A percentile compares a stretch with the other conserved stretches of the same genome.
phyloP scores from a whole-genome alignment of 768 basidiomycete genomes.

The Kwoniella sp. region DNA sequence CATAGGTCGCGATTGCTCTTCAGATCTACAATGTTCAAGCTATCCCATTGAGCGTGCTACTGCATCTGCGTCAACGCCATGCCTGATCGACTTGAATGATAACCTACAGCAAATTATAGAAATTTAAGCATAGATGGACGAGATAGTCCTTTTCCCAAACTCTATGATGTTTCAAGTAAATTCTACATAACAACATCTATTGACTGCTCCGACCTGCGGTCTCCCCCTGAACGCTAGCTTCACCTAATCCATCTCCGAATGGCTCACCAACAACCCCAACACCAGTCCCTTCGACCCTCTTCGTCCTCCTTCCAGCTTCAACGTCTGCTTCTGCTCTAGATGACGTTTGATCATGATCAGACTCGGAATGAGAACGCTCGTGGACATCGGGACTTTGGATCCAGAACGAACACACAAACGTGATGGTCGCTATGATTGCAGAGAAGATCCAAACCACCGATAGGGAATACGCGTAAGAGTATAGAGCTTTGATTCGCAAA shows the following conservation, averaged over 20 bases:
- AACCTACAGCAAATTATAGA: too few species aligned
- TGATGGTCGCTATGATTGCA: slow-evolving; percentile 27
- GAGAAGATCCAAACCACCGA: slow-evolving; percentile 29
- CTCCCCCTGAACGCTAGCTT: slow-evolving; percentile 10
- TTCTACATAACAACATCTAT: too few species aligned
- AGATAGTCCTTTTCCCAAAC: too few species aligned
- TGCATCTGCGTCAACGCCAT: too few species aligned
- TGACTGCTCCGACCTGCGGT: too few species aligned
- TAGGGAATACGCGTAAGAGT: slow-evolving; percentile 45
- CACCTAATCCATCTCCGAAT: slow-evolving; percentile 17
- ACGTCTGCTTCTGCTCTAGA: not conserved
- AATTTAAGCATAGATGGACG: too few species aligned
- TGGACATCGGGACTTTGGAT: slow-evolving; percentile 33
- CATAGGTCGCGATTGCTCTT: too few species aligned
- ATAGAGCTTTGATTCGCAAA: slow-evolving; percentile 30
- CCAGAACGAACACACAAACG: slow-evolving; percentile 27
- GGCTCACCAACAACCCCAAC: slow-evolving; percentile 12
- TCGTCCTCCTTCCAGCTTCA: slow-evolving; percentile 3
- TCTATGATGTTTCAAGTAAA: too few species aligned
- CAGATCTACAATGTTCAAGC: too few species aligned
- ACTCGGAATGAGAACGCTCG: not conserved
- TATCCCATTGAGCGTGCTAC: too few species aligned
- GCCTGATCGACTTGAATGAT: too few species aligned
- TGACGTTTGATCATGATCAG: not conserved
- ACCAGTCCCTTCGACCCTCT: not conserved